Conservation (phyloP, 2,329 filamentous ascomycete species). For the Cordyceps tenuipes region DNA sequence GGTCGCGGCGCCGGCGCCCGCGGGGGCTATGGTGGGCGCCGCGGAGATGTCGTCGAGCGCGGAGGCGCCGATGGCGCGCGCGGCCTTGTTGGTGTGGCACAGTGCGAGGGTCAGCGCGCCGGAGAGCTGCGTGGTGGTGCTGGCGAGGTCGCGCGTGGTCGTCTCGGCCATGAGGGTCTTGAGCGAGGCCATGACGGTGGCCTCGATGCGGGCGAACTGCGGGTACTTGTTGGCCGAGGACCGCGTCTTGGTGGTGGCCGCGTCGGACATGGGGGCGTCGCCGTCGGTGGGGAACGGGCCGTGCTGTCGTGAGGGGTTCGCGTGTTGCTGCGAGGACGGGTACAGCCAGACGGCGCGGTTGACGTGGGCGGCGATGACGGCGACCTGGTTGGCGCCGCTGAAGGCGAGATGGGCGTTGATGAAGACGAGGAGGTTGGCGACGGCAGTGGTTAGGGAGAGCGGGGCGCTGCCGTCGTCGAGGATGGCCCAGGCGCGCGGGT, state of each 20-base stretch:
- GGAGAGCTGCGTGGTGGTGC: slow-evolving; percentile 77
- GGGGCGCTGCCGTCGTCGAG: slow-evolving; percentile 61
- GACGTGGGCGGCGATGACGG: slow-evolving; percentile 81
- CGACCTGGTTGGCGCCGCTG: slow-evolving; percentile 87
- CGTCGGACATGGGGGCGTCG: slow-evolving; percentile 52
- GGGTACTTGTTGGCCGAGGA: slow-evolving; percentile 79
- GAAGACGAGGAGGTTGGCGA: slow-evolving; percentile 88
- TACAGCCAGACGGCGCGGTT: slow-evolving; percentile 87
- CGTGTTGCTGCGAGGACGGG: slow-evolving; percentile 40
- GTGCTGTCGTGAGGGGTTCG: slow-evolving; percentile 10
- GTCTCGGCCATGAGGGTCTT: slow-evolving; percentile 65
- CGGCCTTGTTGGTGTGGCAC: slow-evolving; percentile 79
- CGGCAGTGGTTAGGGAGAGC: slow-evolving; percentile 72
- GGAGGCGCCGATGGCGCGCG: slow-evolving; percentile 54
- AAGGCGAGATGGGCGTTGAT: slow-evolving; percentile 94
- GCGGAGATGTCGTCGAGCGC: slow-evolving; percentile 21
- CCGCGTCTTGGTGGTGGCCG: slow-evolving; percentile 25
- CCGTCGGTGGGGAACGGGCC: slow-evolving; percentile 22
- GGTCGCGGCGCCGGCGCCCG: slow-evolving; percentile 24
- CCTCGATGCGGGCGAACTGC: slow-evolving; percentile 80
- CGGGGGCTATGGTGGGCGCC: slow-evolving; percentile 24
- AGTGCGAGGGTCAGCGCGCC: slow-evolving; percentile 86
- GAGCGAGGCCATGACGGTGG: slow-evolving; percentile 67
- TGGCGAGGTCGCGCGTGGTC: slow-evolving; percentile 53
- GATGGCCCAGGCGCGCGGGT: slow-evolving; percentile 86